These are phyloP conservation scores for Ulvella scutata DNA, from an alignment of 139 green algal genomes.

Conservation along the genomic window DNA sequence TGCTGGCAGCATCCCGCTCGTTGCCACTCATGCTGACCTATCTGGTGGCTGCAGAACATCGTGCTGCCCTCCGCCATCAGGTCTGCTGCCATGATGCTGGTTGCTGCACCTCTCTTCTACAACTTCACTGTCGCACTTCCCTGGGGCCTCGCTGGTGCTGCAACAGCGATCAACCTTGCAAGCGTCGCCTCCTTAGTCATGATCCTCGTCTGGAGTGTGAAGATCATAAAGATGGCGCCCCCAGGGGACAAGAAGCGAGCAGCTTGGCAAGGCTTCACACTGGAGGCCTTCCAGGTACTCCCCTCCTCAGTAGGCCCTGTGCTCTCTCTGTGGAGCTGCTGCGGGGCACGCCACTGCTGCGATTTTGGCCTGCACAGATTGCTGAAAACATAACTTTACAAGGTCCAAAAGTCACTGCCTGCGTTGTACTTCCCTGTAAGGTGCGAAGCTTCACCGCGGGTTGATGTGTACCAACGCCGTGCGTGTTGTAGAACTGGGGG, in stretches of 20 bases:
- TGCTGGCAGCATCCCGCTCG: too few species aligned
- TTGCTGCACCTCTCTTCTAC: not conserved
- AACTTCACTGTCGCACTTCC: not conserved
- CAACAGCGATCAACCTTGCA: not conserved
- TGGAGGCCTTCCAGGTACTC: not conserved
- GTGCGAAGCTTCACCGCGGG: too few species aligned
- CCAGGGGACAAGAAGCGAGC: not conserved
- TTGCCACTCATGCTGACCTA: too few species aligned
- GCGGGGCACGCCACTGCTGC: too few species aligned
- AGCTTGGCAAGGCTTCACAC: not conserved
- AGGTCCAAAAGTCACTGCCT: too few species aligned
- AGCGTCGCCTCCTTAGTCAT: not conserved
- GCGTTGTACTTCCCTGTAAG: too few species aligned
- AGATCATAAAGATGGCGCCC: not conserved
- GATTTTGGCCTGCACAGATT: too few species aligned
- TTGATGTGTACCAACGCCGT: too few species aligned
- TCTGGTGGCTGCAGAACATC: conserved; percentile 1
- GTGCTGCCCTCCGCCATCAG: not conserved
- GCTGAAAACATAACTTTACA: too few species aligned
- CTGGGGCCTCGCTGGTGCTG: not conserved
- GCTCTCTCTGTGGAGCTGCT: too few species aligned
- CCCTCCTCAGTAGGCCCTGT: too few species aligned
- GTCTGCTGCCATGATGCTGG: not conserved
- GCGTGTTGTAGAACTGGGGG: too few species aligned
- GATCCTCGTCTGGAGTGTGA: not conserved